Evolutionary conservation across 2,329 filamentous ascomycete genomes (phyloP).

Genomic region (Lachnellula cervina): DNA sequence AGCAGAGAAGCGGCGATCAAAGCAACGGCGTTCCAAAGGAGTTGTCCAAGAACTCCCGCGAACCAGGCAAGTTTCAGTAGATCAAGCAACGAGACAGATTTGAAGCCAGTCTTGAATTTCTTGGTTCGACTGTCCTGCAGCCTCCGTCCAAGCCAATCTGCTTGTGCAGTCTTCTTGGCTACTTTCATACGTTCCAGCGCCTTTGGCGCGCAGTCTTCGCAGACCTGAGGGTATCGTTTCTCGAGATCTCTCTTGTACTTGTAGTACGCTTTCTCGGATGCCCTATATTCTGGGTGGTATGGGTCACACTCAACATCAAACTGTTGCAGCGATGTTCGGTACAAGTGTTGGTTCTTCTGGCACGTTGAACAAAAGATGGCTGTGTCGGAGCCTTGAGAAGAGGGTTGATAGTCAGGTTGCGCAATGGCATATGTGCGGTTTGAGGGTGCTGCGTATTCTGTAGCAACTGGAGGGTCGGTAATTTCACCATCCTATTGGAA

Average conservation of each 20-base stretch:
- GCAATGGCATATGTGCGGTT: conserved; percentile 44
- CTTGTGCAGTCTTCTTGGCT: conserved; percentile 66
- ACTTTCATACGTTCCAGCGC: conserved; percentile 66
- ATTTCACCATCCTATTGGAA: conserved; percentile 71
- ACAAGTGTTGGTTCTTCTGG: conserved; percentile 81
- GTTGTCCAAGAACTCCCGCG: conserved; percentile 24
- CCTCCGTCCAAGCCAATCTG: conserved; percentile 37
- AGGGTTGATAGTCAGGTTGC: conserved; percentile 32
- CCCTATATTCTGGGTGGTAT: conserved; percentile 59
- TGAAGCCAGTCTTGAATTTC: conserved; percentile 27
- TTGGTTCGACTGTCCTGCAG: conserved; percentile 58
- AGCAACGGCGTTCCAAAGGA: conserved; percentile 22
- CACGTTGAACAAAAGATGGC: conserved; percentile 69
- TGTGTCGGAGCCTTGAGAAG: conserved; percentile 32
- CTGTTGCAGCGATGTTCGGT: conserved; percentile 69
- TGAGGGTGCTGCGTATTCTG: conserved; percentile 43
- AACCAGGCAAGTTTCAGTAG: conserved; percentile 21
- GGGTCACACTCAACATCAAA: conserved; percentile 68
- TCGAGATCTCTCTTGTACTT: conserved; percentile 70
- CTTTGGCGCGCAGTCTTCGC: conserved; percentile 69
- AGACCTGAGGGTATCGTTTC: conserved; percentile 82
- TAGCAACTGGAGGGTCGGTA: conserved; percentile 71
- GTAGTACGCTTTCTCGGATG: conserved; percentile 64
- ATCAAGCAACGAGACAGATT: conserved; percentile 5
- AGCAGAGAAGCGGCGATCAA: conserved; percentile 8